Evolutionary conservation across 306 rosid genomes (phyloP).

Genomic region (Cucurbita pepo): DNA sequence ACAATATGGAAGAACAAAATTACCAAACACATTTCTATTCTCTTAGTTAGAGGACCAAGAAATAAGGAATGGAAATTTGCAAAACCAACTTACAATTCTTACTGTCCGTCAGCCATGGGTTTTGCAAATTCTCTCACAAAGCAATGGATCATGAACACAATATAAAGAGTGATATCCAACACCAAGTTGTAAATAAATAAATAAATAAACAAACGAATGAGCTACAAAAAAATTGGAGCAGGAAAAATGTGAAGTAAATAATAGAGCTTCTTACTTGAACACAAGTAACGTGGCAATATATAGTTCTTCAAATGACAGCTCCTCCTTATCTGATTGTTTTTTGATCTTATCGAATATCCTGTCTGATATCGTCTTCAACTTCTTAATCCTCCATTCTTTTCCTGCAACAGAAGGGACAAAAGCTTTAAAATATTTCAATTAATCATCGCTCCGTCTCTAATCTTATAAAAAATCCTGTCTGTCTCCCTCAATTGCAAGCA

Average conservation of each 20-base stretch:
- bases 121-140: not conserved
- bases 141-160: not conserved
- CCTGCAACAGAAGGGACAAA: conserved; percentile 29
- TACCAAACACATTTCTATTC: not conserved
- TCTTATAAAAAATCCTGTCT: conserved; percentile 29
- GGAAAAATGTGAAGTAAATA: not conserved
- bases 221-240: not conserved
- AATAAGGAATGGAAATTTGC: not conserved
- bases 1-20: not conserved
- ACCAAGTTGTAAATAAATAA: not conserved
- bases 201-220: not conserved
- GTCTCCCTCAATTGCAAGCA: conserved; percentile 29
- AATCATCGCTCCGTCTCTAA: conserved; percentile 7
- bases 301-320: conserved; percentile 53
- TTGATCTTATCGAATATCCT: conserved; percentile 28
- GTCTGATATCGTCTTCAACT: conserved; percentile 49
- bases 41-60: not conserved
- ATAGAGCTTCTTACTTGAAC: conserved; percentile 49
- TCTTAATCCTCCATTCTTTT: conserved; percentile 42
- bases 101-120: not conserved
- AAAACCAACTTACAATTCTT: not conserved
- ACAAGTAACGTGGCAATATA: conserved; percentile 75
- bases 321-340: conserved; percentile 16
- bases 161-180: not conserved
- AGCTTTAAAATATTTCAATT: not conserved